phyloP scores from a whole-genome alignment of 352 stramenopile genomes.

The Globisporangium nodosum region DNA sequence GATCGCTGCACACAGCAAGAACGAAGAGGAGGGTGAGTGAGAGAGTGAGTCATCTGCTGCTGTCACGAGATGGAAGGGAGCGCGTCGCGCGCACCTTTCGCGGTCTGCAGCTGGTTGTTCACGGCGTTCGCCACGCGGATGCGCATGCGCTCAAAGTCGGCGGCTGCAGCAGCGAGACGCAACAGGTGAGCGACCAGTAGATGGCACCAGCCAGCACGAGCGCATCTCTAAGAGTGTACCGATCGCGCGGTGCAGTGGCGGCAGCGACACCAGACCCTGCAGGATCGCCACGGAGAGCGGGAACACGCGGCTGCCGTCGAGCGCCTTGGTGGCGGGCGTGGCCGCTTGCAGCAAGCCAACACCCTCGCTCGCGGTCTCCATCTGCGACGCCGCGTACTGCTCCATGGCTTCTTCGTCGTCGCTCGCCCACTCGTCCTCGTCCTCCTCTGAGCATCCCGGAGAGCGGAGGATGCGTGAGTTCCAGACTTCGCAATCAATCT shows the following conservation, averaged over 20 bases:
- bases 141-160: conserved; percentile 78
- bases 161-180: conserved; percentile 15
- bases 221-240: conserved; percentile 16
- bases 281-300: conserved; percentile 57
- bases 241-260: conserved; percentile 42
- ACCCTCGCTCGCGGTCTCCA: conserved; percentile 28
- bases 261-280: conserved; percentile 72
- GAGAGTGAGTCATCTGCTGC: not conserved
- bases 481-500: not conserved
- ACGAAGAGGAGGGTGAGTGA: not conserved
- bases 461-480: not conserved
- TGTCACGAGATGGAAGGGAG: too few relatives aligned
- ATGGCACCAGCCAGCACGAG: not conserved
- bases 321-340: conserved; percentile 26
- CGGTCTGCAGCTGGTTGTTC: conserved; percentile 72
- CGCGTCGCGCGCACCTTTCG: conserved; percentile 23
- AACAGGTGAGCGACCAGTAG: not conserved
- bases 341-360: conserved; percentile 5
- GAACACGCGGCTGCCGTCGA: conserved; percentile 47
- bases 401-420: conserved; percentile 89
- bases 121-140: conserved; percentile 76
- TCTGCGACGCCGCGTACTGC: conserved; percentile 59
- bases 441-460: conserved; percentile 25
- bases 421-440: conserved; percentile 82
- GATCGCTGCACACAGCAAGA: conserved; percentile 14